Evolutionary conservation across 2,329 filamentous ascomycete species (phyloP), one percentile per base, ranked within the genome.

Genomic region (Endothia cerciana): DNA sequence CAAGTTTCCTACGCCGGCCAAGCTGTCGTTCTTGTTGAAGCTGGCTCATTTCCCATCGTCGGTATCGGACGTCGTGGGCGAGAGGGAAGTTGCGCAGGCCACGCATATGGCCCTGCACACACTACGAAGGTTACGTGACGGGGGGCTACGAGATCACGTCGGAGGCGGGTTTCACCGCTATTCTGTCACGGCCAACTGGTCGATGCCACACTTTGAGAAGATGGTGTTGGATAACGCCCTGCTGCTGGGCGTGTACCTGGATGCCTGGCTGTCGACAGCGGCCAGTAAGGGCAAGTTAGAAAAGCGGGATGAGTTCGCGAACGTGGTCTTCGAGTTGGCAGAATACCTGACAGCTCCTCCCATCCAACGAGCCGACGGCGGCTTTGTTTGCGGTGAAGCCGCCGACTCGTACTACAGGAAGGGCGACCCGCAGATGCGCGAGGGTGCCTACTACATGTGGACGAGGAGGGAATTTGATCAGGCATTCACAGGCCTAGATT

Each of bases 391-490:
- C 0, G 93, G 93, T 55, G 94, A 98, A 78, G 92, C 96, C 67
- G 94, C 95, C 0, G 94, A 97, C 75, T 97, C 93, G 1, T 84
- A 87, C 62, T 90, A 91, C 60, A 86, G 86, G 40, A 85, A 85
- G n/a, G 88, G 89, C 1, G 93, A 96, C 72, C 85, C 83, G 4
- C 91, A 96, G 63, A 93, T 94, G 81, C 87, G 91, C 41, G 94
- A 98, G 77, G 95, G 95, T 0, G 94, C 94, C 0, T 98, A 92
- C 75, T 97, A 98, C 72, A 87, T 97, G 3, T 99, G 94, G 94
- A 97, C 94, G 0, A 81, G 90, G 61, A 91, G 93, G 61, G 94
- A 98, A 74, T 90, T 98, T 67, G 89, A 93, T 67, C 85, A 87
- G 13, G 87, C 96, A 2, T 83, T 97, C 1, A 88, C 88, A 2